Evolutionary conservation across 768 basidiomycete genomes (phyloP), one percentile per base, ranked within the genome.

Genomic region (Cubamyces sp.): DNA sequence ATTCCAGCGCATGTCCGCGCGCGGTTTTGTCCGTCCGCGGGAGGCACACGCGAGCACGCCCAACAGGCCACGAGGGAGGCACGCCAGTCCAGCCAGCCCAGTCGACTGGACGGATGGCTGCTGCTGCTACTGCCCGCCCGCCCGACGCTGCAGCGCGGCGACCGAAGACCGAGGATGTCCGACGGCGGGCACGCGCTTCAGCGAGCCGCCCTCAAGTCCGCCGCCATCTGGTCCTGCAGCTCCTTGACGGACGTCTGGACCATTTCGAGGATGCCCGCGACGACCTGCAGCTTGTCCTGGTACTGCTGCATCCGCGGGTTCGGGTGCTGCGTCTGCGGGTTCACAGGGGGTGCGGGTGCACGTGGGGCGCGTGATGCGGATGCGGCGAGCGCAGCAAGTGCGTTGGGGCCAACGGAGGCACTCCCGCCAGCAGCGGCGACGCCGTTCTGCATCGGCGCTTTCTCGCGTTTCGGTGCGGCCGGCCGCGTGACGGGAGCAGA

Each of bases 301-400:
- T 64, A 64, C 41, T 64, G 54, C 57, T 55, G 53, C 28, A 50
- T 30, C 57, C 48, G 57, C 48, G 57, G 9, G 30, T 49, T 34
- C 23, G 34, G 34, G 34, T 16, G 15, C 30, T 25, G 63, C 30
- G 57, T 21, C 28, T 50, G 46, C 34, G 47, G 28, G 37, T 48
- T 21, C 28, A 56, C 61, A 6, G 43, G 42, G 3, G 19, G 43
- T 15, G 58, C 52, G 50, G 63, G 63, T 16, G 53, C 63, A 15
- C 63, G 57, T 23, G 63, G 63, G 12, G 63, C 63, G n/a, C 63
- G 63, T 28, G 63, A 64, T 4, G 63, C 63, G 7, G 63, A 64
- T 0, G 63, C 63, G 2, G 63, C 63, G 30, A 64, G 63, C 15
- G 63, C 63, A 7, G 57, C 58, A n/a, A 64, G 63, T 12, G 63